Percentiles rank a stretch among this genome's conserved stretches.
Evolutionary conservation across 1,284 basidiomycete species (phyloP).

Genomic region (Schizopora paradoxa): DNA sequence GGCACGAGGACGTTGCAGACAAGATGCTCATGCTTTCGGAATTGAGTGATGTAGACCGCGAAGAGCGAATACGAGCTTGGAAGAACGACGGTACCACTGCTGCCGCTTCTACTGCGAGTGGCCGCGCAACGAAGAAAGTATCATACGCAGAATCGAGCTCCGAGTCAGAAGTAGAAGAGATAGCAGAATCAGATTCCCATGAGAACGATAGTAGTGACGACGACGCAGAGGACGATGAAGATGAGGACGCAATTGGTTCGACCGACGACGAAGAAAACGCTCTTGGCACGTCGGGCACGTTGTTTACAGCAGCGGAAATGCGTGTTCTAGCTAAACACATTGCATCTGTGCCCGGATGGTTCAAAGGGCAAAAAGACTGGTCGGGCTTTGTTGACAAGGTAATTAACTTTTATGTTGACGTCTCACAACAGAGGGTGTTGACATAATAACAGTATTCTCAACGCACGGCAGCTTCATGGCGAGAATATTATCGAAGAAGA

Average conservation of each 20-base stretch:
- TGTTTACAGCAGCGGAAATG: slow-evolving; percentile 53
- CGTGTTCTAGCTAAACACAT: slow-evolving; percentile 54
- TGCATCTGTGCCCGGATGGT: slow-evolving; percentile 41
- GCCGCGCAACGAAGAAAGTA: background rate
- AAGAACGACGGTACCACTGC: slow-evolving; percentile 3
- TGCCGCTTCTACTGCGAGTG: background rate
- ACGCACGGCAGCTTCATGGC: slow-evolving; percentile 53
- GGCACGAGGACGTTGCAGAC: slow-evolving; percentile 55
- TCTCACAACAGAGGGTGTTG: slow-evolving; percentile 3
- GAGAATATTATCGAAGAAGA: slow-evolving; percentile 49
- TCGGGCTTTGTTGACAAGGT: slow-evolving; percentile 45
- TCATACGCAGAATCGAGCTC: slow-evolving; percentile 24
- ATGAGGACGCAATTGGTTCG: slow-evolving; percentile 23
- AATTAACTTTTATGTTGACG: slow-evolving; percentile 16
- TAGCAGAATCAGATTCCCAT: slow-evolving; percentile 33
- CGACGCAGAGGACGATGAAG: slow-evolving; percentile 23
- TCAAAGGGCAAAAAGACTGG: slow-evolving; percentile 46
- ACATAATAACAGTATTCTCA: slow-evolving; percentile 36
- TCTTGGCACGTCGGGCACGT: slow-evolving; percentile 45
- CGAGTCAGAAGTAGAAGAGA: slow-evolving; percentile 19
- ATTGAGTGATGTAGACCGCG: slow-evolving; percentile 12
- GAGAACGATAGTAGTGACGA: slow-evolving; percentile 24
- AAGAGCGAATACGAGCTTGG: slow-evolving; percentile 12
- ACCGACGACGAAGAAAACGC: slow-evolving; percentile 39
- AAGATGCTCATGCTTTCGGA: slow-evolving; percentile 52